Evolutionary conservation across 169 alveolate species (phyloP).

Genomic region (Blepharisma undulans): DNA sequence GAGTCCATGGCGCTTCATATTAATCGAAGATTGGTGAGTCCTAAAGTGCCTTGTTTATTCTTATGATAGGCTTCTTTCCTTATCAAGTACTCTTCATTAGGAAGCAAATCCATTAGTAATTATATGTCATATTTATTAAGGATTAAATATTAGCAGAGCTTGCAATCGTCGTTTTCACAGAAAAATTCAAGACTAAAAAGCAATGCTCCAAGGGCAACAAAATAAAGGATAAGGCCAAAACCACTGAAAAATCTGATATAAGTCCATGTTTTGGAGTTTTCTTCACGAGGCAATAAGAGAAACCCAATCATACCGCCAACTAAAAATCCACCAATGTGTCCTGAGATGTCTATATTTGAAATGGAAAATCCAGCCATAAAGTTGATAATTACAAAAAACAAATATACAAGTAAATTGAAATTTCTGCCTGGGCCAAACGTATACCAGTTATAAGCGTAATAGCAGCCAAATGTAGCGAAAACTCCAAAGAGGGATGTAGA

Average conservation of each 20-base stretch:
- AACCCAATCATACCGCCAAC: slow-evolving; percentile 26
- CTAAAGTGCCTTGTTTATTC: not conserved
- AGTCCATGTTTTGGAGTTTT: slow-evolving; percentile 15
- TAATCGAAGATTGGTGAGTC: slow-evolving; percentile 2
- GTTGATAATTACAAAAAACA: slow-evolving; percentile 9
- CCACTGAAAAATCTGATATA: not conserved
- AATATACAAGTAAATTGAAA: slow-evolving; percentile 20
- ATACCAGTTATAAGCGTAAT: slow-evolving; percentile 27
- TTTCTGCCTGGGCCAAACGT: slow-evolving; percentile 37
- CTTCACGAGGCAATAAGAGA: slow-evolving; percentile 23
- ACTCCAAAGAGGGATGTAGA: slow-evolving; percentile 38
- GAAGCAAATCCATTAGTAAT: slow-evolving; percentile 5
- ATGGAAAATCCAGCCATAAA: not conserved
- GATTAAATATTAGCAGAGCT: not conserved
- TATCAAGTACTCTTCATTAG: slow-evolving; percentile 27
- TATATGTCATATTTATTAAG: not conserved
- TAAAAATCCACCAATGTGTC: slow-evolving; percentile 37
- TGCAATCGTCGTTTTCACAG: not conserved
- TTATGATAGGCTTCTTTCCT: slow-evolving; percentile 2
- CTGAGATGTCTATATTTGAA: not conserved
- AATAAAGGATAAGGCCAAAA: not conserved
- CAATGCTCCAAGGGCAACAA: not conserved
- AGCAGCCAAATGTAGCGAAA: slow-evolving; percentile 24
- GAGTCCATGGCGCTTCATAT: not conserved
- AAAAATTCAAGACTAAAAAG: not conserved